Evolutionary conservation across 345 rosid genomes (phyloP).

Genomic region (Laguncularia racemosa): DNA sequence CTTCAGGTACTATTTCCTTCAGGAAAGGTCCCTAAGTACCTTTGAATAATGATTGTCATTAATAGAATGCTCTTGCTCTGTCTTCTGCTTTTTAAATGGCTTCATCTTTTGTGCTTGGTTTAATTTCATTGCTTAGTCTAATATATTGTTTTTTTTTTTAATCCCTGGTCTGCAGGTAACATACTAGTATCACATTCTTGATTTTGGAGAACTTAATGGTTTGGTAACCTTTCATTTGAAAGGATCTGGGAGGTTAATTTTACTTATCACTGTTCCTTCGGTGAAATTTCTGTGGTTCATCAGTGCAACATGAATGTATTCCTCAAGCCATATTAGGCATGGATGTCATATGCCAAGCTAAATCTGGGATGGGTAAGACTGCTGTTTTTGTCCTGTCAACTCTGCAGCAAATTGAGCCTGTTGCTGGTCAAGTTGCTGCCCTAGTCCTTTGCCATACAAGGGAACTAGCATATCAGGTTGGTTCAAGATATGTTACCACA

Average conservation of each 20-base stretch:
- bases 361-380: constrained; percentile 99
- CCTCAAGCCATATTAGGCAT: constrained; percentile 98
- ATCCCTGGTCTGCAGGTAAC: constrained; percentile 66
- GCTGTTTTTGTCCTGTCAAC: constrained; percentile 91
- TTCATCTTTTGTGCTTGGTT: no score
- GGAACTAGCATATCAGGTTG: constrained; percentile 94
- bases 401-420: constrained; percentile 88
- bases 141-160: neutral
- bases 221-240: constrained; percentile 56
- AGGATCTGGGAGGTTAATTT: constrained; percentile 61
- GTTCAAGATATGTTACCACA: neutral
- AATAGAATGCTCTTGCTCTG: no score
- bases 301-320: constrained; percentile 99
- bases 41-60: no score
- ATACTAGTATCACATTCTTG: constrained; percentile 40
- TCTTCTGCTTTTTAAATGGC: no score
- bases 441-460: constrained; percentile 94
- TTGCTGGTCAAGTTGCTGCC: constrained; percentile 88
- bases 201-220: constrained; percentile 52
- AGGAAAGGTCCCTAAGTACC: no score
- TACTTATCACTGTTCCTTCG: constrained; percentile 76
- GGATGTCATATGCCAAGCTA: constrained; percentile 99
- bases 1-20: no score
- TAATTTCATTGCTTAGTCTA: neutral
- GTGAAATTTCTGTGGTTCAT: constrained; percentile 70